A percentile compares a stretch with the other conserved stretches of the same genome.
Evolutionary conservation across 1,139 yeast genomes (phyloP).

Genomic region (Taphrina deformans): DNA sequence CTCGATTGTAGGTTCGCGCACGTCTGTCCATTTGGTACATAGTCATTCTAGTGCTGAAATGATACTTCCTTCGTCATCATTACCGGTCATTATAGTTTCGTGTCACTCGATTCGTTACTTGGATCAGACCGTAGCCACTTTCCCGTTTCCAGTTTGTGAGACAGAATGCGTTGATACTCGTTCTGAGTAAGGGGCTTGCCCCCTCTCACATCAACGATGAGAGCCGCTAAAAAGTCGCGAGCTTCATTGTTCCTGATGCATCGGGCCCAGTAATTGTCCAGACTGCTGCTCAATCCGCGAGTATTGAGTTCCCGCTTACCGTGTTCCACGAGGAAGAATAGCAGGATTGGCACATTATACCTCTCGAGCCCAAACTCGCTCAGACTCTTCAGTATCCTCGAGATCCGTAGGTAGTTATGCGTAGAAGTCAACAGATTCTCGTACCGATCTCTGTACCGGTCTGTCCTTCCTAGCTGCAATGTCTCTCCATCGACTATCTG

Average conservation of each 20-base stretch:
- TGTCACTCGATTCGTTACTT: background rate
- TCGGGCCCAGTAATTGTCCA: constrained; percentile 15
- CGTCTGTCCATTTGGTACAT: background rate
- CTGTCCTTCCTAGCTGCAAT: constrained; percentile 2
- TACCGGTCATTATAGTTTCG: background rate
- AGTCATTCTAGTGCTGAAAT: background rate
- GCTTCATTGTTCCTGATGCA: background rate
- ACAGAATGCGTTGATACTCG: background rate
- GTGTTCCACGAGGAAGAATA: constrained; percentile 16
- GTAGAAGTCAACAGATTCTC: background rate
- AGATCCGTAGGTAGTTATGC: constrained; percentile 14
- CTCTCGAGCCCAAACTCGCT: constrained; percentile 5
- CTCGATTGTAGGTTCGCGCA: constrained; percentile 1
- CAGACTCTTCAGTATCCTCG: constrained; percentile 23
- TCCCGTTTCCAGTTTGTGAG: background rate
- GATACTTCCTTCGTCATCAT: background rate
- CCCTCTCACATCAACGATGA: background rate
- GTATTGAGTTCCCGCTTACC: background rate
- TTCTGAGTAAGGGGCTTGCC: background rate
- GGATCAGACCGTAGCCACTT: background rate
- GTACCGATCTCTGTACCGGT: background rate
- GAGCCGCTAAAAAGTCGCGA: background rate
- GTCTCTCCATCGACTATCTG: background rate
- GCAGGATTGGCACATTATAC: constrained; percentile 6
- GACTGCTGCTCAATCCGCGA: background rate